These are phyloP conservation scores for Madurella fahalii DNA, from an alignment of 2,329 filamentous ascomycete genomes.

Conservation along the genomic window DNA sequence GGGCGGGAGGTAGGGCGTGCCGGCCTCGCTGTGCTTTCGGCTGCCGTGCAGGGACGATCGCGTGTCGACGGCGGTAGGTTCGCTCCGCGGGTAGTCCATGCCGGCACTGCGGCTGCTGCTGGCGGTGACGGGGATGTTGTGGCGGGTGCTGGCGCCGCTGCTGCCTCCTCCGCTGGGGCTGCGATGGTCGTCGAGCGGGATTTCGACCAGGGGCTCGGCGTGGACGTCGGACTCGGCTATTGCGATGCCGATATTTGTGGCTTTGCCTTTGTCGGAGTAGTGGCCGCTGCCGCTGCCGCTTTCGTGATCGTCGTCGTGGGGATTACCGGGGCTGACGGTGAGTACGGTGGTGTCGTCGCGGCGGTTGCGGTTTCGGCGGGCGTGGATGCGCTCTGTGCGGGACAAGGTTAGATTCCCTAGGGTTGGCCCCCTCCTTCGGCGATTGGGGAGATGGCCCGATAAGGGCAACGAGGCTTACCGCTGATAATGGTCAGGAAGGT, in stretches of 20 bases:
- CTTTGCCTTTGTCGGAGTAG: background rate
- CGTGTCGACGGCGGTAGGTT: too few species aligned
- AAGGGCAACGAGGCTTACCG: slow-evolving; percentile 3
- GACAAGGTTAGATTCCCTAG: background rate
- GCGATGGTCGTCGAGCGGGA: background rate
- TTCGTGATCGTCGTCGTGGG: background rate
- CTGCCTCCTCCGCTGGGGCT: background rate
- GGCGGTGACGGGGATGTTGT: background rate
- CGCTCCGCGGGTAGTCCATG: background rate
- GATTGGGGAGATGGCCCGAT: background rate
- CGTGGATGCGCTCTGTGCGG: slow-evolving; percentile 1
- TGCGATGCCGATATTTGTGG: background rate
- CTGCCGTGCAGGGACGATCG: background rate
- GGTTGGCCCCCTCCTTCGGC: too few species aligned
- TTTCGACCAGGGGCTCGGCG: background rate
- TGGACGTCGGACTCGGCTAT: background rate
- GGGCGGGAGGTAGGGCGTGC: background rate
- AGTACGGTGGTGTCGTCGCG: background rate
- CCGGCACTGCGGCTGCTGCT: background rate
- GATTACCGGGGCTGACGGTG: background rate
- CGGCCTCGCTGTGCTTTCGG: background rate
- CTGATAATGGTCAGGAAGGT: slow-evolving; percentile 29
- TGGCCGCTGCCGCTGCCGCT: background rate
- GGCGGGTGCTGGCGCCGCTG: background rate
- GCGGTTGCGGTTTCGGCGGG: background rate